Evolutionary conservation across 139 green algal species (phyloP).

Genomic region (Micromonas commoda): DNA sequence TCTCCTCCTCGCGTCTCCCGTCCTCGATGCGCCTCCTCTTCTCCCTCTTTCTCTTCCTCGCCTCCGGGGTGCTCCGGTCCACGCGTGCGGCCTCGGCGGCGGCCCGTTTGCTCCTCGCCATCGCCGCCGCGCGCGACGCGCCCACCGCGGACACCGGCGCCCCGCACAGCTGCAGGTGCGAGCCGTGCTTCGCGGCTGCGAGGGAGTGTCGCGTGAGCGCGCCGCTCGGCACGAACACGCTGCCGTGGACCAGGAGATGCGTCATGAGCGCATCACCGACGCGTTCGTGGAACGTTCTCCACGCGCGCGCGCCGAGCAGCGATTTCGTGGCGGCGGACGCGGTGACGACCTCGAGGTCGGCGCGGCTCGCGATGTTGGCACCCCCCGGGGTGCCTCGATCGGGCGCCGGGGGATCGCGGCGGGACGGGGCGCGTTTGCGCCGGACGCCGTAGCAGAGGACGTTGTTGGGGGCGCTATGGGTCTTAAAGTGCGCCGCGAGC

Average conservation of each 20-base stretch:
- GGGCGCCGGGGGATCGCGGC: neutral
- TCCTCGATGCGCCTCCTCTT: too few species aligned
- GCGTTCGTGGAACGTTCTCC: conserved; percentile 50
- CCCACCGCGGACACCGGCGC: conserved; percentile 25
- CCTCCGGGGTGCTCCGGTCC: too few species aligned
- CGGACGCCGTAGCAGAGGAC: neutral
- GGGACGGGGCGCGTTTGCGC: neutral
- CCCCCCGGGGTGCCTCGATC: too few species aligned
- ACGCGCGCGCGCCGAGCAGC: conserved; percentile 12
- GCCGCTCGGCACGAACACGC: conserved; percentile 44
- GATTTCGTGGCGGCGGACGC: neutral
- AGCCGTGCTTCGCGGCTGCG: conserved; percentile 34
- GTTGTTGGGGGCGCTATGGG: neutral
- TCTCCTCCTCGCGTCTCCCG: neutral
- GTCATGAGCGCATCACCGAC: conserved; percentile 64
- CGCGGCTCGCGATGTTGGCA: neutral
- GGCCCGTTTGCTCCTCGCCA: neutral
- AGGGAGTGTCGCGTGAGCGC: too few species aligned
- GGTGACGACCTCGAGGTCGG: neutral
- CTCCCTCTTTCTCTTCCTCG: neutral
- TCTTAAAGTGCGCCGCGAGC: neutral
- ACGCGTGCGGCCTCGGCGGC: too few species aligned
- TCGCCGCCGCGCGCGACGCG: neutral
- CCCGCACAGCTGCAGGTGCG: conserved; percentile 57
- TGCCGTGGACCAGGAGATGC: conserved; percentile 53